A percentile compares a stretch with the other conserved stretches of the same genome.
Evolutionary conservation across 306 rosid genomes (phyloP).

Genomic region (Phaseolus lunatus): DNA sequence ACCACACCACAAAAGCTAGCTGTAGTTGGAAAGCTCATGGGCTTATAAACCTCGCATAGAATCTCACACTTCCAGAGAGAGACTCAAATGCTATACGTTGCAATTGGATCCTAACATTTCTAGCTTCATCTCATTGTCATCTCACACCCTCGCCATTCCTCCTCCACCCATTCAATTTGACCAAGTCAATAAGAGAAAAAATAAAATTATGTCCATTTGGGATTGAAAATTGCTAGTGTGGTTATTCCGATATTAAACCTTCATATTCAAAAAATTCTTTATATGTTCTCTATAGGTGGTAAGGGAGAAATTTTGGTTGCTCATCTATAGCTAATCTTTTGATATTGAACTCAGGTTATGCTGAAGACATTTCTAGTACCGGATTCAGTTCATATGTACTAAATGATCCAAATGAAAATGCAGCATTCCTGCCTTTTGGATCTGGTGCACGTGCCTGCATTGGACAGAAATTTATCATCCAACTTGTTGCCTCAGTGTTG

Average conservation of each 20-base stretch:
- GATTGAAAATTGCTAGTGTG: slow-evolving; percentile 22
- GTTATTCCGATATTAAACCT: slow-evolving; percentile 4
- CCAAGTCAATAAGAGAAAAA: not conserved
- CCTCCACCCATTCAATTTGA: not conserved
- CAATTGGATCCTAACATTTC: not conserved
- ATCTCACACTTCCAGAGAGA: not conserved
- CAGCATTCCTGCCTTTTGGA: slow-evolving; percentile 83
- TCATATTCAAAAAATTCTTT: not conserved
- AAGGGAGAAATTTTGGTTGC: not conserved
- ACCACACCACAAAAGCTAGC: not conserved
- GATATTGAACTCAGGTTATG: slow-evolving; percentile 47
- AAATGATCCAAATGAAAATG: slow-evolving; percentile 69
- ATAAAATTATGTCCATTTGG: not conserved
- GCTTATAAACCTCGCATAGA: not conserved
- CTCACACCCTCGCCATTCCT: not conserved
- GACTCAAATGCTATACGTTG: not conserved
- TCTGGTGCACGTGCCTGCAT: slow-evolving; percentile 76
- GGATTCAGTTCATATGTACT: slow-evolving; percentile 53
- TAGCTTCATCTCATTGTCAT: not conserved
- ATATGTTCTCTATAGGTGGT: not conserved
- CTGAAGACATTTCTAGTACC: slow-evolving; percentile 44
- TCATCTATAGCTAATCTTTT: slow-evolving; percentile 38
- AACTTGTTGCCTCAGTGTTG: slow-evolving; percentile 65
- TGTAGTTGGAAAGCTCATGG: not conserved
- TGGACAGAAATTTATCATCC: slow-evolving; percentile 74